These are phyloP conservation scores for Aspergillus sparsus DNA, from an alignment of 495 filamentous ascomycete genomes.

Conservation along the genomic window DNA sequence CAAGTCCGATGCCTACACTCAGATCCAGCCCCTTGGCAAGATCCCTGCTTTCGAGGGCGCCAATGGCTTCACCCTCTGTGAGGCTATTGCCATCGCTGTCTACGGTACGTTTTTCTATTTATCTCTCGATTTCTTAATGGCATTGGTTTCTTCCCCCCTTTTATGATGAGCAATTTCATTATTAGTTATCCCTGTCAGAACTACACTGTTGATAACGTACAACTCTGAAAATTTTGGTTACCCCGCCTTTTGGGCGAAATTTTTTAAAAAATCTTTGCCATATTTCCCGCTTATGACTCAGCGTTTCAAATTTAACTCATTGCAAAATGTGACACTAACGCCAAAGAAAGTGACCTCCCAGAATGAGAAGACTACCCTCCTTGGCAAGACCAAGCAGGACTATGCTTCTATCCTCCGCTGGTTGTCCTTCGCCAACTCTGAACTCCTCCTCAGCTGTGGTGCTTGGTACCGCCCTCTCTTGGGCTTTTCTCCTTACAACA, in stretches of 20 bases:
- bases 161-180: conserved; percentile 78
- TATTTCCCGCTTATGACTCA: conserved; percentile 8
- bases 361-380: conserved; percentile 98
- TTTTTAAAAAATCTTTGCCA: conserved; percentile 17
- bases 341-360: conserved; percentile 82
- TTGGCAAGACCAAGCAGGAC: conserved; percentile 99
- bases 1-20: conserved; percentile 69
- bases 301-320: conserved; percentile 19
- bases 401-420: conserved; percentile 96
- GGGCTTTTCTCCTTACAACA: conserved; percentile 87
- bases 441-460: conserved; percentile 73
- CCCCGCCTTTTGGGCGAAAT: conserved; percentile 35
- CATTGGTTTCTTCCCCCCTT: conserved; percentile 25
- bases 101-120: conserved; percentile 71
- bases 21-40: conserved; percentile 84
- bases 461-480: conserved; percentile 87
- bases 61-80: conserved; percentile 86
- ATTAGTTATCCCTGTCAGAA: conserved; percentile 99
- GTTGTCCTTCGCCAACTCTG: conserved; percentile 90
- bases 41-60: conserved; percentile 88
- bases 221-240: conserved; percentile 58
- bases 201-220: conserved; percentile 72
- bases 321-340: conserved; percentile 26
- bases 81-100: conserved; percentile 93
- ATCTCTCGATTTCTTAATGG: conserved; percentile 8